Conservation (phyloP, 2,329 filamentous ascomycete genomes). For the Westerdykella aurantiaca region DNA sequence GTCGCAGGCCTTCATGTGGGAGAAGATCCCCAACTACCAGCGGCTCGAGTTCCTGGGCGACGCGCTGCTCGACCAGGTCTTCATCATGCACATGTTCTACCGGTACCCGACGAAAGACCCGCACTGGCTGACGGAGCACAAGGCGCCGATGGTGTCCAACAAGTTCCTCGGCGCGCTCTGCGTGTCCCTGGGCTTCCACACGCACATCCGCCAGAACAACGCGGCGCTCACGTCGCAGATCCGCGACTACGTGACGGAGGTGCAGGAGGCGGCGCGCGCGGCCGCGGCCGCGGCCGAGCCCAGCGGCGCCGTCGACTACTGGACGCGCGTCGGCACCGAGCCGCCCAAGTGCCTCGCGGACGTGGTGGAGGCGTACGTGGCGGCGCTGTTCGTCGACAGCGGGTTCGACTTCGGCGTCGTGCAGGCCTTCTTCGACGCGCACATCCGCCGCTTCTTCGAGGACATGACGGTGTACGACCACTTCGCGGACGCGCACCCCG, state of each 20-base stretch:
- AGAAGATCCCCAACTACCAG: constrained; percentile 82
- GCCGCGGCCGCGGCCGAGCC: constrained; percentile 22
- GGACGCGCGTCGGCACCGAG: constrained; percentile 51
- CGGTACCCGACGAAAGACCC: constrained; percentile 74
- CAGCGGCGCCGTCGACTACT: constrained; percentile 58
- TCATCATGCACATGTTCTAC: constrained; percentile 75
- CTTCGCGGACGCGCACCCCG: constrained; percentile 81
- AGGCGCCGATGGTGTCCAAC: constrained; percentile 99
- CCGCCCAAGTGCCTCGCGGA: constrained; percentile 78
- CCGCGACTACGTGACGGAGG: constrained; percentile 51
- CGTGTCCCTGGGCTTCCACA: constrained; percentile 71
- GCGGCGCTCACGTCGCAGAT: constrained; percentile 49
- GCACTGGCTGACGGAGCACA: constrained; percentile 97
- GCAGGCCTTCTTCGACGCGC: constrained; percentile 66
- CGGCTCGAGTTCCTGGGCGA: constrained; percentile 90
- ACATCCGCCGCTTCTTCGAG: constrained; percentile 71
- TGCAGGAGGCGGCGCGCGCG: constrained; percentile 48
- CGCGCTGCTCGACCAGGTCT: constrained; percentile 77
- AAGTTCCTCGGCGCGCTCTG: constrained; percentile 82
- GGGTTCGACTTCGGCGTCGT: constrained; percentile 70
- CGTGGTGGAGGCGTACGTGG: constrained; percentile 81
- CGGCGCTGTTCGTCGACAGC: constrained; percentile 87
- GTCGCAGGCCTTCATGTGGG: constrained; percentile 68
- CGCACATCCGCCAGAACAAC: constrained; percentile 55
- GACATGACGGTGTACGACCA: constrained; percentile 85